phyloP scores from a whole-genome alignment of 345 rosid species.

The Cochlearia excelsa region DNA sequence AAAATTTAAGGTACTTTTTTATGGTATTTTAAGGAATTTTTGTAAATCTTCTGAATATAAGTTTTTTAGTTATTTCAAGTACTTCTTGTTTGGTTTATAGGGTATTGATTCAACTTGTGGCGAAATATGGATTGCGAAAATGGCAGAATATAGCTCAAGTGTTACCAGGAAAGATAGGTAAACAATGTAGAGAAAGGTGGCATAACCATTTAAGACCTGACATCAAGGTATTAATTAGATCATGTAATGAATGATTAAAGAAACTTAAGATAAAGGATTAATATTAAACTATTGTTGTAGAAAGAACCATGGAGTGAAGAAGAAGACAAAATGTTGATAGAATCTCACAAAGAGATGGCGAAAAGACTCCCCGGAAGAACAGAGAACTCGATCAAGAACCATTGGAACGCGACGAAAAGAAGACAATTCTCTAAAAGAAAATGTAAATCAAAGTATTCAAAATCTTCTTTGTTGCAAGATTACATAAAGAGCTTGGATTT shows the following conservation, averaged over 20 bases:
- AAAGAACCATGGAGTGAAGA: constrained; percentile 92
- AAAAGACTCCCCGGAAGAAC: constrained; percentile 92
- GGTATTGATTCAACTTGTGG: constrained; percentile 48
- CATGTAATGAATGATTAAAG: neutral
- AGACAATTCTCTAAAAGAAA: constrained; percentile 83
- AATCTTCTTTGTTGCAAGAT: constrained; percentile 75
- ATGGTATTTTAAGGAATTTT: too few relatives aligned
- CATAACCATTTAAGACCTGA: constrained; percentile 80
- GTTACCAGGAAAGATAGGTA: constrained; percentile 65
- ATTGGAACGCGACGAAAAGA: constrained; percentile 97
- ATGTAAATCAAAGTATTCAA: constrained; percentile 71
- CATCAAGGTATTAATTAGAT: constrained; percentile 53
- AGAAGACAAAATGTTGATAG: constrained; percentile 74
- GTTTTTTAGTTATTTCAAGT: neutral
- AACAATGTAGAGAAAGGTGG: constrained; percentile 94
- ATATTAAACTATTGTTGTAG: constrained; percentile 34
- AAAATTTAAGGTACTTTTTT: too few relatives aligned
- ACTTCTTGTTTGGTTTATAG: constrained; percentile 35
- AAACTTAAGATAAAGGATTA: neutral
- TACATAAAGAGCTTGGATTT: constrained; percentile 86
- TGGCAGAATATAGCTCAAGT: constrained; percentile 70
- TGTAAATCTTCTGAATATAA: too few relatives aligned
- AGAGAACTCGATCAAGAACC: constrained; percentile 97
- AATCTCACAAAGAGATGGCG: constrained; percentile 73
- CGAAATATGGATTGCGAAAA: constrained; percentile 50